Evolutionary conservation across 2,329 filamentous ascomycete genomes (phyloP), one percentile per base, ranked within the genome.

Genomic region (Microsporum audouinii): DNA sequence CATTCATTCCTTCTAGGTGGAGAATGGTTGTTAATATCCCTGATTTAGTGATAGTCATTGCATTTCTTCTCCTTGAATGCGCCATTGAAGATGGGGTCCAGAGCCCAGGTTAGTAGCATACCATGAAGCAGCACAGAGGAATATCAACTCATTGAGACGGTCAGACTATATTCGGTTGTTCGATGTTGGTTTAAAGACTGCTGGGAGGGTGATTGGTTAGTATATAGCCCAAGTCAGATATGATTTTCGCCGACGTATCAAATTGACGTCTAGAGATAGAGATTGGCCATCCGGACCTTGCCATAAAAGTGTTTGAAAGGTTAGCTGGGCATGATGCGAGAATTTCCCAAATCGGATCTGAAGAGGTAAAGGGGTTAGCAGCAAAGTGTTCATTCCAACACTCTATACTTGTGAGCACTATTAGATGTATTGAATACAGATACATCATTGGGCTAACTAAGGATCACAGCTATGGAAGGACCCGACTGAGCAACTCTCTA

Each of bases 51-150:
- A 78, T 80, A 43, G 74, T 77, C 3, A 80, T 91, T 66, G 82
- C 88, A 0, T 90, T 89, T 67, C 74, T 86, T 12, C 72, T 92
- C 61, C 76, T 95, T 12, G 83, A 87, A 49, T 75, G 82, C 49
- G 82, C 81, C 61, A 61, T 66, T 17, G 60, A 64, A 14, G 64
- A 59, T 3, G 27, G 64, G n/a, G 45, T 12, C 14, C 36, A 39
- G 8, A 8, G 36, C 14, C 1, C 1, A 8, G 63, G 68, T 51
- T 7, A 12, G 23, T 51, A 12, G 3, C 27, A 3, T 51, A 51
- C 45, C 5, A 5, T 51, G 23, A 12, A 31, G 27, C 12, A n/a
- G 23, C 51, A 7, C 7, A 7, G 51, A 7, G 17, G 34, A 17
- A 17, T n/a, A 2, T 55, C 12, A 5, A 34, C 17, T 55, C n/a